Percentiles rank a stretch among this genome's conserved stretches.
Conservation (phyloP, 2,329 filamentous ascomycete genomes). For the Septoria linicola region DNA sequence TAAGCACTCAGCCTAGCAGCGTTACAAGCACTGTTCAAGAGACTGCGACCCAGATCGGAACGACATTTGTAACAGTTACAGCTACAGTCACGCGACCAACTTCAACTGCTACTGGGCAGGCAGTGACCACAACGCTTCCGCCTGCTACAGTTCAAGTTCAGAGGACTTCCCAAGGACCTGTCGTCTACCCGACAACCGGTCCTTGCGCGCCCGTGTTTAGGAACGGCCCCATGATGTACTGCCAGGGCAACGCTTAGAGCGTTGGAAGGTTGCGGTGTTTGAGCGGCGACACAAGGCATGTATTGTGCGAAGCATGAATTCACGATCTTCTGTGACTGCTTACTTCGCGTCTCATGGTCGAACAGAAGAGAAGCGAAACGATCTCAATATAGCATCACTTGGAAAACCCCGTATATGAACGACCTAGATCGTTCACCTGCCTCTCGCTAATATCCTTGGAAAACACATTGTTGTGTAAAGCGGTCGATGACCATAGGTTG, state of each 20-base stretch:
- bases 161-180: not conserved
- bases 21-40: slow-evolving; percentile 4
- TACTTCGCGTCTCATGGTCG: too few relatives aligned
- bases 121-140: slow-evolving; percentile 3
- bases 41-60: slow-evolving; percentile 1
- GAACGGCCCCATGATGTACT: slow-evolving; percentile 2
- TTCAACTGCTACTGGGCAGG: not conserved
- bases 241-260: slow-evolving; percentile 2
- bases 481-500: too few relatives aligned
- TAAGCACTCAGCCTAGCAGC: slow-evolving; percentile 2
- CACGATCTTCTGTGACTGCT: too few relatives aligned
- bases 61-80: not conserved
- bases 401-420: too few relatives aligned
- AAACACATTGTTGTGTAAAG: too few relatives aligned
- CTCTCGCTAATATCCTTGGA: too few relatives aligned
- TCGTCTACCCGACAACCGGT: not conserved
- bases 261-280: too few relatives aligned
- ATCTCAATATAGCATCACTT: too few relatives aligned
- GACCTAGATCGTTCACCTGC: too few relatives aligned
- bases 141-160: slow-evolving; percentile 1
- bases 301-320: too few relatives aligned
- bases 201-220: slow-evolving; percentile 3
- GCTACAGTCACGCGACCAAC: slow-evolving; percentile 1
- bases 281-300: too few relatives aligned
- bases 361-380: too few relatives aligned